These are phyloP conservation scores for Ascochyta clinopodiicola DNA, from an alignment of 2,329 filamentous ascomycete species.

Conservation along the genomic window DNA sequence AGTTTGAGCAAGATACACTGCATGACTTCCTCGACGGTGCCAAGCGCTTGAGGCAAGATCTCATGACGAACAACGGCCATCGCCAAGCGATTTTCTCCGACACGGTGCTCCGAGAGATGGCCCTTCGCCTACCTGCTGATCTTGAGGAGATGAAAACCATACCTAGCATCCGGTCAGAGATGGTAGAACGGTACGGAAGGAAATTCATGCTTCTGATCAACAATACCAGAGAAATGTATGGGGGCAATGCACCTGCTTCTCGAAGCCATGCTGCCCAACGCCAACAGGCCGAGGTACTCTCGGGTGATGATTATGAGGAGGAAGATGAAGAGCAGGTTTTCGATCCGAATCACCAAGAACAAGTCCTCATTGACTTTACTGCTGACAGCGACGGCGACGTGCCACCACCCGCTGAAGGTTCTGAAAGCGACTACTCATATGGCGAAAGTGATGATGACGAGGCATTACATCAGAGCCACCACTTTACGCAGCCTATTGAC, in stretches of 20 bases:
- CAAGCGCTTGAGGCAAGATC: conserved; percentile 63
- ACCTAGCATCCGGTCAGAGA: conserved; percentile 66
- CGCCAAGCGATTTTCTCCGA: conserved; percentile 71
- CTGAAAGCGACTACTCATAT: conserved; percentile 30
- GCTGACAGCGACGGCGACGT: conserved; percentile 43
- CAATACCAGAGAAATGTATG: conserved; percentile 38
- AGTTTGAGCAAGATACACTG: conserved; percentile 69
- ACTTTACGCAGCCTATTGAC: conserved; percentile 36
- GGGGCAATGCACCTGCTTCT: conserved; percentile 22
- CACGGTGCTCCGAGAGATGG: conserved; percentile 74
- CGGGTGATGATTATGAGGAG: conserved; percentile 46
- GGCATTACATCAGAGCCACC: conserved; percentile 33
- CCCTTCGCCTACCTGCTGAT: conserved; percentile 69
- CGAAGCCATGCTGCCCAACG: conserved; percentile 20
- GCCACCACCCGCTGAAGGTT: conserved; percentile 16
- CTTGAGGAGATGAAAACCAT: conserved; percentile 69
- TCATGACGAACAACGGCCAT: conserved; percentile 66
- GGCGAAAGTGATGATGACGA: conserved; percentile 32
- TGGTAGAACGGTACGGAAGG: conserved; percentile 67
- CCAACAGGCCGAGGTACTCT: conserved; percentile 36
- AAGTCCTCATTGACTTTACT: conserved; percentile 54
- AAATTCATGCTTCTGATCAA: conserved; percentile 66
- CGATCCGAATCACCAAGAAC: conserved; percentile 57
- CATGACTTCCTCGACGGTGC: conserved; percentile 70
- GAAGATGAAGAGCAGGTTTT: conserved; percentile 48